Evolutionary conservation across 1,139 yeast genomes (phyloP), one percentile per base, ranked within the genome.

Genomic region (Yamadazyma spencermartinsiae): DNA sequence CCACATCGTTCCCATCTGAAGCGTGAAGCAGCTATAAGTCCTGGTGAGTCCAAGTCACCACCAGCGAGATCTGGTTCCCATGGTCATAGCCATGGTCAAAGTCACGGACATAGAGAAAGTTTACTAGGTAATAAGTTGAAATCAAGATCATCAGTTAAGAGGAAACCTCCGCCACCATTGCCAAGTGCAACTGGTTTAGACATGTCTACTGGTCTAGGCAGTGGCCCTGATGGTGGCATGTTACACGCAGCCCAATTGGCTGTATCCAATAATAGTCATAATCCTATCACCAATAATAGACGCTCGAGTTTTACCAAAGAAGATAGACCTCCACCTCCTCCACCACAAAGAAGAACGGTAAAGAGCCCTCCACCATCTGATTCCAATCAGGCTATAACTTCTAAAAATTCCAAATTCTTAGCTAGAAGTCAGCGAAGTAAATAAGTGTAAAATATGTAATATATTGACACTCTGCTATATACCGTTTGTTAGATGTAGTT

Each of bases 181-280:
- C 43, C 50, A 24, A 2, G 38, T 56, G 1, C 51, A 9, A 5
- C 15, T 12, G 50, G 46, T 4, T 36, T 61, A 17, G 61, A 63
- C 42, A 56, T 60, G 58, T 62, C 69, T 31, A 67, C 74, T 3
- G 73, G 73, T 0, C 55, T 68, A 20, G 56, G 60, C 19, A 42
- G 44, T 23, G 45, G 50, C 2, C 26, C 44, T 9, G 51, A 47
- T 19, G 52, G 54, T 34, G 72, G 60, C 3, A 63, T 57, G 44
- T 51, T 72, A 18, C 69, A 67, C 40, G 77, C 76, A 11, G 76
- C 76, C 2, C 69, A 68, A 44, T 55, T 68, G 40, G 79, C 77
- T 1, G 77, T 75, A 3, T 64, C 75, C 5, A 58, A 65, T 35
- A 58, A 56, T 38, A 50, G 63, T 8, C 55, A 52, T 20, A 34